Evolutionary conservation across 257 asterid species (phyloP), one percentile per base, ranked within the genome.

Genomic region (Rauvolfia tetraphylla): DNA sequence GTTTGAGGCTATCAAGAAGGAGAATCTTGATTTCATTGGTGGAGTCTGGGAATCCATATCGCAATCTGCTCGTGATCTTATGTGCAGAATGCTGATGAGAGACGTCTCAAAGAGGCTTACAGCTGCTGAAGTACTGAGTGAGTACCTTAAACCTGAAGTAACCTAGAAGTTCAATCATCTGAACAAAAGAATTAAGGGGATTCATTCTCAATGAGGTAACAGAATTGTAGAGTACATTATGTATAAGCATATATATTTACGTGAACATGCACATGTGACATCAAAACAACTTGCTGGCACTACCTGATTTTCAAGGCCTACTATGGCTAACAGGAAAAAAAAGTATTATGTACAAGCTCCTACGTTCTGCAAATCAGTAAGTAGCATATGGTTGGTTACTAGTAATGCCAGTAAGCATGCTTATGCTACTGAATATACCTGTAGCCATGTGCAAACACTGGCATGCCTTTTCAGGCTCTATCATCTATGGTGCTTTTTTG

Each of bases 1-100:
- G 49, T 93, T 93, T 76, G 91, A 88, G 75, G 92, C 97, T 76
- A 89, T 91, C 81, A 93, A 93, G 89, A 88, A 91, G 75, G 90
- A 79, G 53, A 83, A 85, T 48, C 83, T 91, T 54, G 90, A 89
- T 73, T 93, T 91, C 77, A 78, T 70, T 38, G 88, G 91, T 75
- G 89, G 88, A 42, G 62, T 75, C 36, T 92, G 97, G 97, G 91
- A 87, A 68, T 87, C 89, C 57, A 87, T 89, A 53, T 89, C 97
- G 61, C 85, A 80, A 62, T 85, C 90, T 81, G 98, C 96, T 80
- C 92, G 98, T 75, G 91, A 91, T 80, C 90, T 91, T 33, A 87
- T 93, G 54, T 78, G 94, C 54, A 79, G 85, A 65, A 93, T 93
- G 98, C 78, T 93, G 82, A 86, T 82, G 41, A 86, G 96, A 84